phyloP scores from a whole-genome alignment of 2,329 filamentous ascomycete species.

The Esteya vermicola region DNA sequence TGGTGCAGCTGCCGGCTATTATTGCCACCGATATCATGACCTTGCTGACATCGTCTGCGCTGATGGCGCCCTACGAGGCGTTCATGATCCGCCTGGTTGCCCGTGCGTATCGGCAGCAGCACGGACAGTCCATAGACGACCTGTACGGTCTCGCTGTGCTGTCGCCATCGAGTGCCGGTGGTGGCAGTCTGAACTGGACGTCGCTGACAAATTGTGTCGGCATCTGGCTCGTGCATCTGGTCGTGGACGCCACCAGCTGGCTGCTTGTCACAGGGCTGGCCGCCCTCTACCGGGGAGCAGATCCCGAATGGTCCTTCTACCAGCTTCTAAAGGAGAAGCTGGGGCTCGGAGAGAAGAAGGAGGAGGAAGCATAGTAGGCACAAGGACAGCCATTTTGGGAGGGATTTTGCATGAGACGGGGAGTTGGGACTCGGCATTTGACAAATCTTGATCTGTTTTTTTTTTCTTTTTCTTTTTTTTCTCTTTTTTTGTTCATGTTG shows the following conservation, averaged over 20 bases:
- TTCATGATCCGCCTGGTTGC: conserved; percentile 29
- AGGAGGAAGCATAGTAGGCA: neutral
- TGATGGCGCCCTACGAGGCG: conserved; percentile 32
- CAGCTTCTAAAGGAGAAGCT: conserved; percentile 13
- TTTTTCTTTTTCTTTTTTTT: too few relatives aligned
- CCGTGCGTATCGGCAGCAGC: conserved; percentile 22
- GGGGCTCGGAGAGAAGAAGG: conserved; percentile 5
- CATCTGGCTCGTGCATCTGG: conserved; percentile 29
- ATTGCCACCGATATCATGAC: conserved; percentile 34
- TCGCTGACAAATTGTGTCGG: conserved; percentile 30
- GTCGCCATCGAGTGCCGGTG: conserved; percentile 10
- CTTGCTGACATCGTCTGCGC: conserved; percentile 24
- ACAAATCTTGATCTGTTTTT: too few relatives aligned
- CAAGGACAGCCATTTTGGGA: neutral
- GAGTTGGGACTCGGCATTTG: too few relatives aligned
- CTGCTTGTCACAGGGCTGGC: conserved; percentile 21
- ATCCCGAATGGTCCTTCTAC: conserved; percentile 6
- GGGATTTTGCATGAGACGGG: too few relatives aligned
- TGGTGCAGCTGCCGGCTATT: conserved; percentile 34
- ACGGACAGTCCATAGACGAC: conserved; percentile 21
- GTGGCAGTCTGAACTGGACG: conserved; percentile 21
- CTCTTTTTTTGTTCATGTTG: neutral
- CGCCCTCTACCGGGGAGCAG: conserved; percentile 8
- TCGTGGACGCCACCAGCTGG: conserved; percentile 31
- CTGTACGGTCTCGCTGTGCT: conserved; percentile 25